These are phyloP conservation scores for Austroboletus eburneus DNA, from an alignment of 768 basidiomycete genomes.

Conservation along the genomic window DNA sequence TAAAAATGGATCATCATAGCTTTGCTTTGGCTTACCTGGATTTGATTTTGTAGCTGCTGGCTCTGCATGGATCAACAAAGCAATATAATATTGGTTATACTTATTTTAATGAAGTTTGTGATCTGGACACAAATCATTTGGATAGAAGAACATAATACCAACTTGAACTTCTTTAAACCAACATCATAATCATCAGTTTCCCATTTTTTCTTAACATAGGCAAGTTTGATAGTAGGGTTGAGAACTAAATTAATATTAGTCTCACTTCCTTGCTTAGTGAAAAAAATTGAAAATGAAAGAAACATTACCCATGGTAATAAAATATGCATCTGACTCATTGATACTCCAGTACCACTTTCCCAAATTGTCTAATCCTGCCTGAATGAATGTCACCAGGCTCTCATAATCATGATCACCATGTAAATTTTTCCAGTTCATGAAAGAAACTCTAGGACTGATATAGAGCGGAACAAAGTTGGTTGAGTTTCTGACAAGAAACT, in stretches of 20 bases:
- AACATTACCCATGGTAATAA: conserved; percentile 5
- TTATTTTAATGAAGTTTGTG: too few relatives aligned
- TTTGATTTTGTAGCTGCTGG: neutral
- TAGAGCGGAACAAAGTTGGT: neutral
- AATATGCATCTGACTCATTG: conserved; percentile 1
- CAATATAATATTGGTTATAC: neutral
- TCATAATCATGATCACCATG: neutral
- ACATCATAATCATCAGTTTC: neutral
- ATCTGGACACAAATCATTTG: too few relatives aligned
- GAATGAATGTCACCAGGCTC: neutral
- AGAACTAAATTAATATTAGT: conserved; percentile 7
- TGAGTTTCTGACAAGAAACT: neutral
- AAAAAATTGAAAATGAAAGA: neutral
- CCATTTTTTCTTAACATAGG: conserved; percentile 1
- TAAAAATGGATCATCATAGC: neutral
- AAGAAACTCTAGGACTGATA: conserved; percentile 2
- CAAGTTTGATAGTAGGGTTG: neutral
- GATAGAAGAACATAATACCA: neutral
- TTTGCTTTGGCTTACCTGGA: neutral
- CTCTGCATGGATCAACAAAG: neutral
- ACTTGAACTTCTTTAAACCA: neutral
- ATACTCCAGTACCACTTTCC: conserved; percentile 1
- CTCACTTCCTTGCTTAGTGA: neutral
- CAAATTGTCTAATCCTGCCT: neutral
- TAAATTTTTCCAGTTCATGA: neutral